These are phyloP conservation scores for Aspergillus vadensis DNA, from an alignment of 2,329 filamentous ascomycete species.

Conservation along the genomic window DNA sequence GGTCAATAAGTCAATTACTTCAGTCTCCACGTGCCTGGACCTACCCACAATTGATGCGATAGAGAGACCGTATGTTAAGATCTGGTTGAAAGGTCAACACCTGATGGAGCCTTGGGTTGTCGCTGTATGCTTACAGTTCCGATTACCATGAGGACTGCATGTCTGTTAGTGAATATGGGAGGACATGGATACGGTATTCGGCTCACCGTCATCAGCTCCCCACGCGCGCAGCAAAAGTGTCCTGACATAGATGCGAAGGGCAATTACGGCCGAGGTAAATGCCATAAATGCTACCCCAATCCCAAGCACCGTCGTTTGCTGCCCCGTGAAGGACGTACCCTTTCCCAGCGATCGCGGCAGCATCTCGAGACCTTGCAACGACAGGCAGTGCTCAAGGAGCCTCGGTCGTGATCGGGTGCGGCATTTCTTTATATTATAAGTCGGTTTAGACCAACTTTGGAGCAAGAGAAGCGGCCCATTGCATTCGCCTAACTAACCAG, in stretches of 20 bases:
- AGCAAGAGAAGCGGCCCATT: neutral
- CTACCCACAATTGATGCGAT: neutral
- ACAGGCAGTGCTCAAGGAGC: neutral
- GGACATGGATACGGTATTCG: neutral
- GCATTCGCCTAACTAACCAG: neutral
- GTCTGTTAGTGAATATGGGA: neutral
- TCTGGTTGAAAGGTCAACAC: neutral
- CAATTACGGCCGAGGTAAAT: conserved; percentile 11
- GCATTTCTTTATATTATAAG: neutral
- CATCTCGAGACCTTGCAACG: neutral
- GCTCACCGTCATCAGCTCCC: conserved; percentile 14
- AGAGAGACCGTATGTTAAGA: neutral
- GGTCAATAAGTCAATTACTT: neutral
- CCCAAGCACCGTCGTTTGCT: conserved; percentile 7
- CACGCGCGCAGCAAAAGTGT: conserved; percentile 9
- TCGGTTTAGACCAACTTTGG: neutral
- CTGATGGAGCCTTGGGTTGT: neutral
- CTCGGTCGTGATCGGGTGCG: neutral
- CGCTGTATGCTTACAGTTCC: neutral
- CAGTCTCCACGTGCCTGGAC: neutral
- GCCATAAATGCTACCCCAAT: conserved; percentile 12
- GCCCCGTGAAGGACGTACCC: conserved; percentile 2
- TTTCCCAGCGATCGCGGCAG: neutral
- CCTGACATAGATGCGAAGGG: conserved; percentile 12
- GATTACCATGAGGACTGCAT: neutral